A percentile compares a stretch with the other conserved stretches of the same genome.
These are phyloP conservation scores for Coemansia sp. DNA, from an alignment of 192 early-diverging fungal genomes.

Conservation along the genomic window DNA sequence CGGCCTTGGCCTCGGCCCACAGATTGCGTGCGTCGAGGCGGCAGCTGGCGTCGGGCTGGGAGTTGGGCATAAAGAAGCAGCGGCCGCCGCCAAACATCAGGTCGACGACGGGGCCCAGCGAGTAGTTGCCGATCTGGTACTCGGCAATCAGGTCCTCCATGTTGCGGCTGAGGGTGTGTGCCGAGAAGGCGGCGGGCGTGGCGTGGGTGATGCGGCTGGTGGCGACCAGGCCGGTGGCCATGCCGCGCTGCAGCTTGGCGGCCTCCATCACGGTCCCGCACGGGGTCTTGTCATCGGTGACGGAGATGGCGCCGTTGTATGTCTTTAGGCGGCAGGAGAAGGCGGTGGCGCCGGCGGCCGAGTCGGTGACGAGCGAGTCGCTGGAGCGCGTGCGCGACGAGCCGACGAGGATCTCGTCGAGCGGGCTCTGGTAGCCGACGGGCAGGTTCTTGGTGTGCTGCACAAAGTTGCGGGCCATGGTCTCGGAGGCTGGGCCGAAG, in stretches of 20 bases:
- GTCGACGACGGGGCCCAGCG: conserved; percentile 77
- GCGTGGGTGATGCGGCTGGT: conserved; percentile 96
- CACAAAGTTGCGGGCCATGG: conserved; percentile 79
- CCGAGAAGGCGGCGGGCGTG: conserved; percentile 73
- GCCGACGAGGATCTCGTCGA: conserved; percentile 80
- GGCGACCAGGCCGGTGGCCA: conserved; percentile 85
- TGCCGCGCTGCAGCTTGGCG: conserved; percentile 71
- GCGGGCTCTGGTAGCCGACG: conserved; percentile 53
- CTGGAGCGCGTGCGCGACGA: conserved; percentile 83
- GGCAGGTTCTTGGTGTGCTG: conserved; percentile 60
- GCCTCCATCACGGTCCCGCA: conserved; percentile 95
- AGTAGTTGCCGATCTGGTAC: conserved; percentile 88
- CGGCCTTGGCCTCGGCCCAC: conserved; percentile 52
- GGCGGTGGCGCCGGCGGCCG: conserved; percentile 96
- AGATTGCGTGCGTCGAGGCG: conserved; percentile 72
- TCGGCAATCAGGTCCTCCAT: conserved; percentile 84
- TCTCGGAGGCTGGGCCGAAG: conserved; percentile 92
- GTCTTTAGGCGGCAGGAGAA: conserved; percentile 87
- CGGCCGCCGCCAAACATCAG: conserved; percentile 88
- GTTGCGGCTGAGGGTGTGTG: conserved; percentile 77
- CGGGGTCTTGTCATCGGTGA: conserved; percentile 62
- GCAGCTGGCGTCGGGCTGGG: conserved; percentile 60
- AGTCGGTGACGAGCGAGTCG: conserved; percentile 85
- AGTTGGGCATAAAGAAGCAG: conserved; percentile 83
- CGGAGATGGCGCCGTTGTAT: conserved; percentile 92